Evolutionary conservation across 2,329 filamentous ascomycete species (phyloP).

Genomic region (Xylariaceae sp.): DNA sequence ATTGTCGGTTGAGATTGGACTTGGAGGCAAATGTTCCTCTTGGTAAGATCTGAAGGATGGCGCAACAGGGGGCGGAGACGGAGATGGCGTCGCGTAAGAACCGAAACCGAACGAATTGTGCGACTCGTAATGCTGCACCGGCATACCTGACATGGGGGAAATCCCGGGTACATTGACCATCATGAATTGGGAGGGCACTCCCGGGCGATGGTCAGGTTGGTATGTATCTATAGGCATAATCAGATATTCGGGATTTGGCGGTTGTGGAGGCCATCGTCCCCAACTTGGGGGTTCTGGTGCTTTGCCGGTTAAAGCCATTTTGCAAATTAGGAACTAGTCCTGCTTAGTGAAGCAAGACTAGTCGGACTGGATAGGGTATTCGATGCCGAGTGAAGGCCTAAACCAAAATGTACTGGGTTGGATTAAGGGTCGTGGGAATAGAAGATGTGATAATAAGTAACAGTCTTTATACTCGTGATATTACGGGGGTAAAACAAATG

Average conservation of each 20-base stretch:
- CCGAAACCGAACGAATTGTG: slow-evolving; percentile 49
- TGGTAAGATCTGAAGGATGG: slow-evolving; percentile 35
- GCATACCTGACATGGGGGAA: slow-evolving; percentile 46
- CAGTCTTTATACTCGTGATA: background rate
- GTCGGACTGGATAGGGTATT: slow-evolving; percentile 3
- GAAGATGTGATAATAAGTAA: background rate
- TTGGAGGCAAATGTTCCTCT: slow-evolving; percentile 32
- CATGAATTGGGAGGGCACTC: slow-evolving; percentile 52
- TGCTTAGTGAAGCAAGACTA: slow-evolving; percentile 36
- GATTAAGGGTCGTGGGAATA: background rate
- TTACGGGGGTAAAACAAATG: slow-evolving; percentile 8
- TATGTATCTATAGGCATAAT: slow-evolving; percentile 47
- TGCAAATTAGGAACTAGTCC: slow-evolving; percentile 37
- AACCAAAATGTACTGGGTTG: background rate
- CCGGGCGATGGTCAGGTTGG: slow-evolving; percentile 45
- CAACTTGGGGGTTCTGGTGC: slow-evolving; percentile 51
- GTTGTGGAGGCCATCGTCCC: slow-evolving; percentile 58
- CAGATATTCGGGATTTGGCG: slow-evolving; percentile 46
- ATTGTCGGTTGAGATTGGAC: slow-evolving; percentile 36
- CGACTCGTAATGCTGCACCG: slow-evolving; percentile 47
- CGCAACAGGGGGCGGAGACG: slow-evolving; percentile 26
- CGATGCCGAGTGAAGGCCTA: background rate
- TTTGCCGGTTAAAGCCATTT: slow-evolving; percentile 54
- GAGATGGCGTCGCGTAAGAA: slow-evolving; percentile 41
- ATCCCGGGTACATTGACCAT: slow-evolving; percentile 49